Percentiles rank a stretch among this genome's conserved stretches.
Evolutionary conservation across 495 filamentous ascomycete species (phyloP).

Genomic region (Lineolata rhizophorae): DNA sequence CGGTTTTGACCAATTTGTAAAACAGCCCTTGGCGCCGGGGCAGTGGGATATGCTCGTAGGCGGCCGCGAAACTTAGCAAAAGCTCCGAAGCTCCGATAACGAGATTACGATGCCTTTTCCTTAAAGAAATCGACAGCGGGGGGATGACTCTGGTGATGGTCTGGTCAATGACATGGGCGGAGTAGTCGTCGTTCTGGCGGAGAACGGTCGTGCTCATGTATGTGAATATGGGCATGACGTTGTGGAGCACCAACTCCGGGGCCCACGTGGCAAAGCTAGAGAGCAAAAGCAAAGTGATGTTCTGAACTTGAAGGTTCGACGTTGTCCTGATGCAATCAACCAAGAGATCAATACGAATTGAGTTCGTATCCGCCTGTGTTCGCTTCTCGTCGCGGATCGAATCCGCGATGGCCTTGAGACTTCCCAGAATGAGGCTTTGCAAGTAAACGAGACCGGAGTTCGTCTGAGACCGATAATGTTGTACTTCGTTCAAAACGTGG

Average conservation of each 20-base stretch:
- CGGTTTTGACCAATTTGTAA: slow-evolving; percentile 53
- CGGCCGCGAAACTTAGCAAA: slow-evolving; percentile 73
- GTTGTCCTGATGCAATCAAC: slow-evolving; percentile 82
- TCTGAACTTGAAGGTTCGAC: slow-evolving; percentile 74
- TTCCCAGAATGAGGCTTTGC: slow-evolving; percentile 53
- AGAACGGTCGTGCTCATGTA: slow-evolving; percentile 85
- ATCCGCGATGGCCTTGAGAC: slow-evolving; percentile 58
- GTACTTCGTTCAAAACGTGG: slow-evolving; percentile 58
- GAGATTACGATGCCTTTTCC: slow-evolving; percentile 51
- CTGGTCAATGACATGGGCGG: slow-evolving; percentile 73
- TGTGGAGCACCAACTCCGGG: slow-evolving; percentile 77
- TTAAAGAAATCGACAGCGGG: slow-evolving; percentile 66
- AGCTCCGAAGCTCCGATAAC: slow-evolving; percentile 66
- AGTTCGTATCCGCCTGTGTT: slow-evolving; percentile 30
- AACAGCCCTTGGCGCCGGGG: slow-evolving; percentile 67
- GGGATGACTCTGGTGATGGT: slow-evolving; percentile 83
- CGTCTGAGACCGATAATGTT: slow-evolving; percentile 49
- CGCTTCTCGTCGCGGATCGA: slow-evolving; percentile 28
- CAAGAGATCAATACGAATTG: slow-evolving; percentile 65
- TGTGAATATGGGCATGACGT: slow-evolving; percentile 96
- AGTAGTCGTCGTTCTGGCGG: slow-evolving; percentile 83
- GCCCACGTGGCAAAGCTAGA: slow-evolving; percentile 61
- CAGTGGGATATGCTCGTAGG: slow-evolving; percentile 81
- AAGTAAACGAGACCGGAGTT: slow-evolving; percentile 69
- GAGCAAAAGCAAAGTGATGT: slow-evolving; percentile 72